Conservation (phyloP, 2,329 filamentous ascomycete genomes). For the Colletotrichum sojae region DNA sequence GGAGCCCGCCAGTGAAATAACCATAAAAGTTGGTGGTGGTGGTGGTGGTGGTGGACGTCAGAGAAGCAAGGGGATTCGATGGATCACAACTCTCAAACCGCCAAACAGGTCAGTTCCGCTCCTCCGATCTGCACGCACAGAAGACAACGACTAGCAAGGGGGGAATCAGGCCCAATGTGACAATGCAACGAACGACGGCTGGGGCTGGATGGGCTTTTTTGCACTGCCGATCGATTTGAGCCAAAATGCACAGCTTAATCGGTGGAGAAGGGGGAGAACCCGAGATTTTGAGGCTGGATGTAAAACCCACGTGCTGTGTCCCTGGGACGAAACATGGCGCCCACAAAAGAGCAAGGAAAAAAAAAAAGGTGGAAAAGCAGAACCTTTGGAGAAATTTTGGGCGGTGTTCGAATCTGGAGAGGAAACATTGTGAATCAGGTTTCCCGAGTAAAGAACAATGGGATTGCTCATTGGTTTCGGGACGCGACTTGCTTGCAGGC, state of each 20-base stretch:
- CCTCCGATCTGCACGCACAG: conserved; percentile 8
- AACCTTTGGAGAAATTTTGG: neutral
- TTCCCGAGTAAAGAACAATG: no score
- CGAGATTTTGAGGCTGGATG: neutral
- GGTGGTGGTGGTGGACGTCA: neutral
- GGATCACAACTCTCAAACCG: neutral
- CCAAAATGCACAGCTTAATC: conserved; percentile 26
- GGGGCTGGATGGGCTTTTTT: neutral
- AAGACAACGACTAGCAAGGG: neutral
- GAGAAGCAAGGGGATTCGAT: conserved; percentile 18
- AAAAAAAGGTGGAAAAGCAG: neutral
- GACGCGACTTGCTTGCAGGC: no score
- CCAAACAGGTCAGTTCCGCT: neutral
- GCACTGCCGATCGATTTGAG: conserved; percentile 15
- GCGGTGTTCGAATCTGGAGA: neutral
- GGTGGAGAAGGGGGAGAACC: conserved; percentile 15
- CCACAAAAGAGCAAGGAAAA: neutral
- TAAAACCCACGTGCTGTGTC: neutral
- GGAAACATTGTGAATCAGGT: no score
- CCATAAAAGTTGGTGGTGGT: neutral
- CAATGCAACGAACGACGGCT: neutral
- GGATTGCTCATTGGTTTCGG: no score
- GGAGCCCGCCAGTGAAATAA: conserved; percentile 1
- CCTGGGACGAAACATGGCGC: neutral
- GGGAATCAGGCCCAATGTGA: neutral